Base-by-base conservation (phyloP, 345 rosid genomes). In the Linum tenue region DNA sequence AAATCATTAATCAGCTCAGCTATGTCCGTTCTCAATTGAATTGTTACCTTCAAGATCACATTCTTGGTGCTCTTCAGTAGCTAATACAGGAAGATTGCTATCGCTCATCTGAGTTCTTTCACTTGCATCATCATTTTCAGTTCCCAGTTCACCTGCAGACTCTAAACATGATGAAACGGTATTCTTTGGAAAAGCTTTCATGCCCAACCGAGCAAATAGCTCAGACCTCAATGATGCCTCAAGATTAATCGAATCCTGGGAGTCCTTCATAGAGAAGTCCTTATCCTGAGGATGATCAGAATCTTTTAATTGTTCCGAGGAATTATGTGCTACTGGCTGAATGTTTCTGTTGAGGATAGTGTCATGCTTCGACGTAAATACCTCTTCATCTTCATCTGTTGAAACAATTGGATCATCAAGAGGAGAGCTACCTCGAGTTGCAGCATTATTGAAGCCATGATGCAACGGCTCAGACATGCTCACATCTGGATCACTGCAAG, bases 221-320 rank as follows among this genome's bases (percentile, higher is more conserved):
- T 88, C 77, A 60, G 99, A 85, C 72, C 99, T 88, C 56, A 94
- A 73, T 72, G 87, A 72, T 60, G 92, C 97, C 80, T 94, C 99
- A 63, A 88, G 89, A 72, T 70, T 79, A 75, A 88, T 72, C 63
- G 90, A 70, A 68, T 83, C 88, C 67, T 74, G 76, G 40, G 78
- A 67, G 65, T 67, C 78, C 61, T 64, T 73, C 67, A 39, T 14
- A 36, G 80, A 75, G 15, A 60, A 50, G 41, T 65, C 67, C 59
- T 64, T 64, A 56, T 64, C 74, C 60, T 63, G 11, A 37, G 73
- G 66, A 58, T 44, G 16, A 39, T 61, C 37, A n/a, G 42, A 63
- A 43, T 64, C 69, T 41, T 56, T 73, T 68, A 64, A 73, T 60
- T 75, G 70, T 68, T 71, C 82, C 65, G 59, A 68, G 64, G 72